A percentile compares a stretch with the other conserved stretches of the same genome.
phyloP scores from a whole-genome alignment of 768 basidiomycete genomes.

The Leucosporidium creatinivorum region DNA sequence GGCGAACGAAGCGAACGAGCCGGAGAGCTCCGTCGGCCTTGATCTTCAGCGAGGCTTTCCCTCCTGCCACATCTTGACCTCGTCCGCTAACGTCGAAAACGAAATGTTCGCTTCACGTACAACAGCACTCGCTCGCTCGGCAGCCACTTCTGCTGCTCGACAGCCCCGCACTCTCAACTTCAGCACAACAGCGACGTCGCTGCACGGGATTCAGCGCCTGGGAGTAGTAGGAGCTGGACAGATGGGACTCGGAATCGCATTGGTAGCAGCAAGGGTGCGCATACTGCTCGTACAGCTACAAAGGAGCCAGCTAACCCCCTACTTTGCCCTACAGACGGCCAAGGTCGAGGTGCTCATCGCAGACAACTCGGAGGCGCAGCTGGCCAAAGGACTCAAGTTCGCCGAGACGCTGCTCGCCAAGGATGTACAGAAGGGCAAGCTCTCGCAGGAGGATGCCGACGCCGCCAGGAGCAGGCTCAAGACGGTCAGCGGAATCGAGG shows the following conservation, averaged over 20 bases:
- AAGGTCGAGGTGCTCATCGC: constrained; percentile 77
- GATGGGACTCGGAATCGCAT: constrained; percentile 70
- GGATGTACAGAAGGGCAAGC: constrained; percentile 74
- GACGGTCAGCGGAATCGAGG: constrained; percentile 51
- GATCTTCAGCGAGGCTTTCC: background rate
- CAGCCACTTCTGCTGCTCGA: too few relatives aligned
- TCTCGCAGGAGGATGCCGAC: constrained; percentile 60
- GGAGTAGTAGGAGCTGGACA: constrained; percentile 53
- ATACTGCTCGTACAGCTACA: background rate
- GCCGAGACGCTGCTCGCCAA: constrained; percentile 77
- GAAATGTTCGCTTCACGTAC: background rate
- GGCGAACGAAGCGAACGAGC: background rate
- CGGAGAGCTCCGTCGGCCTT: too few relatives aligned
- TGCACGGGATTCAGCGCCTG: constrained; percentile 37
- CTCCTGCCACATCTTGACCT: background rate
- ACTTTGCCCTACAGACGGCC: constrained; percentile 52
- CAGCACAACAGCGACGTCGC: background rate
- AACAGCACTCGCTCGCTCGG: background rate
- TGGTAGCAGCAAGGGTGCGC: constrained; percentile 50
- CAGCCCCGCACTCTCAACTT: background rate
- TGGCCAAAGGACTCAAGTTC: constrained; percentile 62
- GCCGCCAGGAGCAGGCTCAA: constrained; percentile 62
- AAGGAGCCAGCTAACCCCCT: too few relatives aligned
- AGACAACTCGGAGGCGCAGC: constrained; percentile 67
- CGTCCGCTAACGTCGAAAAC: background rate